Evolutionary conservation across 208 protist genomes (phyloP).

Genomic region (Angomonas deanei): DNA sequence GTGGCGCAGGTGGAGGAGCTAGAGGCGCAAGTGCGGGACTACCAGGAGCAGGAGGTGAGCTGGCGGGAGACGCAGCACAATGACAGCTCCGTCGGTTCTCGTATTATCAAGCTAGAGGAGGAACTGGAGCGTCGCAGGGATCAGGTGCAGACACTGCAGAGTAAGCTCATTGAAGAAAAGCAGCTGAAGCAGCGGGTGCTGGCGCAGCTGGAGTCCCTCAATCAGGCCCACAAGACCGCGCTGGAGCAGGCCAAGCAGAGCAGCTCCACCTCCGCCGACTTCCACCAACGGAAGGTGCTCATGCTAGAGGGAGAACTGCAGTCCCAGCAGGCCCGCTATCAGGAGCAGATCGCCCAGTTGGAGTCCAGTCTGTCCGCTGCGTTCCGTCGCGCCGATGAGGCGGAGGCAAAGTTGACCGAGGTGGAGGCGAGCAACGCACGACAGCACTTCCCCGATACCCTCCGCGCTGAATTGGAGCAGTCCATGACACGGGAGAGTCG

Average conservation of each 20-base stretch:
- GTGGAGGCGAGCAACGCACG: constrained; percentile 23
- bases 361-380: constrained; percentile 51
- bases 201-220: constrained; percentile 25
- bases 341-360: constrained; percentile 35
- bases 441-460: constrained; percentile 9
- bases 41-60: constrained; percentile 21
- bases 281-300: constrained; percentile 32
- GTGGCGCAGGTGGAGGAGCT: constrained; percentile 32
- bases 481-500: constrained; percentile 26
- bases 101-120: constrained; percentile 22
- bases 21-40: constrained; percentile 35
- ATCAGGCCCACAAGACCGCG: constrained; percentile 15
- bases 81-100: constrained; percentile 16
- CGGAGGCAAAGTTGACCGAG: constrained; percentile 49
- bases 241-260: constrained; percentile 28
- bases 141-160: constrained; percentile 14
- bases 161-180: constrained; percentile 6
- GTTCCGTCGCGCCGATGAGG: constrained; percentile 40
- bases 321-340: constrained; percentile 34
- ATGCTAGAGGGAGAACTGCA: constrained; percentile 37
- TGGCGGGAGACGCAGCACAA: constrained; percentile 20
- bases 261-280: constrained; percentile 19
- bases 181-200: constrained; percentile 20
- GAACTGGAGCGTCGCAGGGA: constrained; percentile 14
- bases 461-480: constrained; percentile 41